These are phyloP conservation scores for Pochonia chlamydosporia DNA, from an alignment of 2,329 filamentous ascomycete genomes.

Conservation along the genomic window DNA sequence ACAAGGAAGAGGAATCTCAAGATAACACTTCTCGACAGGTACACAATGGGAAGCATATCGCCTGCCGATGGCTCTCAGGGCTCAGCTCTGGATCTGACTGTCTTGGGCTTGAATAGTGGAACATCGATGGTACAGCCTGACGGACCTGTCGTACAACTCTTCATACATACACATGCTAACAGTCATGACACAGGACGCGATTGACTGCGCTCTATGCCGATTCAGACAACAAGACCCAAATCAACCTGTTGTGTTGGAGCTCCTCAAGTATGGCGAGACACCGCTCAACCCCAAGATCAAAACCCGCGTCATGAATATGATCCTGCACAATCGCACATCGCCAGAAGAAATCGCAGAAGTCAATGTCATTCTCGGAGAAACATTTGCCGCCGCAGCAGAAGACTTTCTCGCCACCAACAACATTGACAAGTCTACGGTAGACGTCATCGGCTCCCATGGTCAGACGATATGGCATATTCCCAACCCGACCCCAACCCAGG, in stretches of 20 bases:
- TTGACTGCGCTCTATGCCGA: slow-evolving; percentile 52
- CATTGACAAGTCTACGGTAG: slow-evolving; percentile 39
- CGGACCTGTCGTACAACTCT: neutral
- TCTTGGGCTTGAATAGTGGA: slow-evolving; percentile 45
- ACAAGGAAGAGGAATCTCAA: too few species aligned
- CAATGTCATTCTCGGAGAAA: slow-evolving; percentile 51
- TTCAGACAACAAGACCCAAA: slow-evolving; percentile 48
- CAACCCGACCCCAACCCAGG: slow-evolving; percentile 43
- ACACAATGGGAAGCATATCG: too few species aligned
- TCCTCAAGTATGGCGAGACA: slow-evolving; percentile 53
- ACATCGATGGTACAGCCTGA: slow-evolving; percentile 37
- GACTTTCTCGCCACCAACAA: slow-evolving; percentile 40
- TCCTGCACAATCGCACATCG: slow-evolving; percentile 46
- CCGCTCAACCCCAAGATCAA: slow-evolving; percentile 47
- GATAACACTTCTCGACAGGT: too few species aligned
- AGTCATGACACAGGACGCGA: slow-evolving; percentile 30
- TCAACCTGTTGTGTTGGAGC: slow-evolving; percentile 47
- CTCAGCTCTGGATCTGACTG: slow-evolving; percentile 39
- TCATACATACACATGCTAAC: neutral
- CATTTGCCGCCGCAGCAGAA: slow-evolving; percentile 46
- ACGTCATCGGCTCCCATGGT: slow-evolving; percentile 51
- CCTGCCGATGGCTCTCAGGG: neutral
- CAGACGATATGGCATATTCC: slow-evolving; percentile 53
- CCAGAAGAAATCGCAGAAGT: slow-evolving; percentile 49
- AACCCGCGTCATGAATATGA: slow-evolving; percentile 51